Conservation (phyloP, 2,329 filamentous ascomycete species). For the Diaporthe sp. region DNA sequence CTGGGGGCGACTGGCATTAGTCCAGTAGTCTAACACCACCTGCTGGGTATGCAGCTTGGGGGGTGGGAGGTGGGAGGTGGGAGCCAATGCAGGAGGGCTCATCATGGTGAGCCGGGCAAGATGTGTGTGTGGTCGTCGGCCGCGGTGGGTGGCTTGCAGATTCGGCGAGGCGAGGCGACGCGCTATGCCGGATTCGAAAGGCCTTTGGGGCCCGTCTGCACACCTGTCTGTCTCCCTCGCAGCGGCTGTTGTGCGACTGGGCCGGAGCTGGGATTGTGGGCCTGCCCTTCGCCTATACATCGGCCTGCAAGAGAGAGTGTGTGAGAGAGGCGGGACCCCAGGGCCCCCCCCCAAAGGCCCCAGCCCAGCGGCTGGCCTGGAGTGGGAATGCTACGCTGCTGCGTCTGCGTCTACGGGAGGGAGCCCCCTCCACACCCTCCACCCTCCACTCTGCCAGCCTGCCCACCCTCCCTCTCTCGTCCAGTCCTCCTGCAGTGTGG, state of each 20-base stretch:
- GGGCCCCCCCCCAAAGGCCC: neutral
- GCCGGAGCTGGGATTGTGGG: constrained; percentile 21
- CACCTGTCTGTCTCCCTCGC: constrained; percentile 7
- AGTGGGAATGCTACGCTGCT: constrained; percentile 3
- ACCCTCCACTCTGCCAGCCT: constrained; percentile 2
- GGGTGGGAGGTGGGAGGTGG: neutral
- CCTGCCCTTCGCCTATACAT: neutral
- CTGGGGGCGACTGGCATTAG: constrained; percentile 19
- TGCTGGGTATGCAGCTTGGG: neutral
- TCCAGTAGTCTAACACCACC: neutral
- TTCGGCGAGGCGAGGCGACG: constrained; percentile 18
- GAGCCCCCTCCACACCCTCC: constrained; percentile 24
- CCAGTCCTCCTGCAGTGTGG: neutral
- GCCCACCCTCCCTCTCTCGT: neutral
- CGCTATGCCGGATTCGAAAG: constrained; percentile 24
- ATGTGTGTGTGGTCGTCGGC: neutral
- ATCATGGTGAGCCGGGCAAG: neutral
- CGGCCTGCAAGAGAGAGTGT: neutral
- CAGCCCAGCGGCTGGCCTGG: constrained; percentile 19
- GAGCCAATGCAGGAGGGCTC: neutral
- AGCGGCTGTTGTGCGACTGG: constrained; percentile 29
- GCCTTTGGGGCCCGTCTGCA: constrained; percentile 14
- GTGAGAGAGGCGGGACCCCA: constrained; percentile 9
- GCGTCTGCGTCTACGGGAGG: constrained; percentile 22
- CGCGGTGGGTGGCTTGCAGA: constrained; percentile 18